Base-by-base conservation (phyloP, 2,329 filamentous ascomycete genomes). In the Ophiostoma sp. region DNA sequence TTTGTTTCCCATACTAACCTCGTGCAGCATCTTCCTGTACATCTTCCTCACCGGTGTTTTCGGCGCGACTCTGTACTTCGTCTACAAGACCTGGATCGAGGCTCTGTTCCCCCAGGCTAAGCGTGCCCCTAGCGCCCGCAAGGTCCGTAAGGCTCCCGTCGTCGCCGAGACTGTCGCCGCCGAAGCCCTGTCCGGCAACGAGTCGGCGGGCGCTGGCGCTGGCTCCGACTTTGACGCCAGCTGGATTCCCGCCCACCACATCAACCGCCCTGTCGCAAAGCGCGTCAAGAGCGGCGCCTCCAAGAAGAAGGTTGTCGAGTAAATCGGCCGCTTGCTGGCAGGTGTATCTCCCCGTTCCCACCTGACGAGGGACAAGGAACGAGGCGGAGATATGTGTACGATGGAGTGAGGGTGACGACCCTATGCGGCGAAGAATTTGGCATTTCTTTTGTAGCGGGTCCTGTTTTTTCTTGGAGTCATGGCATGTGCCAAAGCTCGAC, bases 51-150 rank as follows among this genome's bases (percentile, higher is more conserved):
- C 89, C 67, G 88, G 85, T 71, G 86, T 84, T 72, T 96, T 96
- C 77, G 87, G 81, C 72, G 93, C 90, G 71, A 92, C 89, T 67
- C 86, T 90, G 77, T 97, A 94, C 87, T 97, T 97, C 80, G 92
- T 97, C 81, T 99, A 99, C 87, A 95, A 90, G 83, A 96, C 94
- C 76, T 98, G 94, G 93, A 90, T 99, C 80, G 91, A 93, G 75
- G 89, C 93, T 14, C 90, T 99, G 77, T 97, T 98, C 84, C 94
- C 95, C 65, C 92, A 97, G 84, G 88, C 89, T 73, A 91, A 92
- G 82, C 87, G 88, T 72, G 81, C 85, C 69, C 82, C 81, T 75
- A 80, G 84, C 42, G 80, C 84, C 72, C 85, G 83, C 76, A 87
- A 87, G 76, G 78, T 79, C 74, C 91, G 91, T 84, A 90, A 90